Base-by-base conservation (phyloP, 2,329 filamentous ascomycete genomes). In the Botrytis deweyae region DNA sequence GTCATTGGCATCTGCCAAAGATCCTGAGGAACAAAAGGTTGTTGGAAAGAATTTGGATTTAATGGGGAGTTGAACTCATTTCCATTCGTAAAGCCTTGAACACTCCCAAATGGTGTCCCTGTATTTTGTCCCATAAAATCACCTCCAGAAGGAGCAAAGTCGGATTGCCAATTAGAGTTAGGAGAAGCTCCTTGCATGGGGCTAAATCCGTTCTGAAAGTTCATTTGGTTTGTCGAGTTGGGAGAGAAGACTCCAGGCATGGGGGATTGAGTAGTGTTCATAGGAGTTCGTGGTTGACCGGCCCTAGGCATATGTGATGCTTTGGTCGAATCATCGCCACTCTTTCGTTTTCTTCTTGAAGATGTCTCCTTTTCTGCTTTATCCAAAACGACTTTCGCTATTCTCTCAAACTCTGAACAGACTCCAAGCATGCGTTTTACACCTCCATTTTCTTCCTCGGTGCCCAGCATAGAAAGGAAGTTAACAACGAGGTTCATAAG, bases 1-100 rank as follows among this genome's bases (percentile, higher is more conserved):
- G 93, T 97, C 91, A 97, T 97, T 1, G 95, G 95, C 89, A 98
- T 91, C 82, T 95, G 92, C 90, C 96, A 99, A 40, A 98, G 83
- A 83, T 98, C 96, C 79, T 95, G 94, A 7, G 96, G 95, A 36
- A 98, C 89, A 79, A 97, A 92, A 0, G 95, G 95, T 77, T 97
- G 93, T 79, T 95, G 92, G 80, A 95, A 94, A 29, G 86, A 80
- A 20, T 83, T 82, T 52, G 84, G 80, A 72, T 77, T 80, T 16
- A 79, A 70, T 18, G 79, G 76, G 2, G 78, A 77, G 80, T 77
- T 78, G 38, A 77, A 74, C 12, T 80, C 80, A n/a, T 80, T 80
- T 46, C 76, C 76, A 10, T 79, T 75, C 25, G 75, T 64, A 65
- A 77, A 79, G 38, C 74, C 75, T 73, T 78, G 77, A 18, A 80